Evolutionary conservation across 2,329 filamentous ascomycete genomes (phyloP).

Genomic region (Aspergillus nomiae): DNA sequence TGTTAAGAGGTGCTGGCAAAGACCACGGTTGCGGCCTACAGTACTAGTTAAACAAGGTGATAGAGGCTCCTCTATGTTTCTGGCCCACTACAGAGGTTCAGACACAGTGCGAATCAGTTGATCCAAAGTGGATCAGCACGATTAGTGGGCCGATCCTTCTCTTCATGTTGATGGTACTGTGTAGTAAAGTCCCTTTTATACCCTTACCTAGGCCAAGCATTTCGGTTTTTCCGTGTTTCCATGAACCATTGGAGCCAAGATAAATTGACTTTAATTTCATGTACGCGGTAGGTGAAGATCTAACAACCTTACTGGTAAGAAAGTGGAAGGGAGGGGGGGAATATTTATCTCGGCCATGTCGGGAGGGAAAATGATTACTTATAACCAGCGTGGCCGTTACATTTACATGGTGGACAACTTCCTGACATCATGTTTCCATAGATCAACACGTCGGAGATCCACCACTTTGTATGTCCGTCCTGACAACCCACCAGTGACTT

Average conservation of each 20-base stretch:
- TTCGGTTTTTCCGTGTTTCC: conserved; percentile 15
- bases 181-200: background rate
- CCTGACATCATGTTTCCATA: conserved; percentile 14
- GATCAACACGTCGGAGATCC: conserved; percentile 12
- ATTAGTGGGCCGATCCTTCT: background rate
- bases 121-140: background rate
- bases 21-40: background rate
- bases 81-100: background rate
- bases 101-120: background rate
- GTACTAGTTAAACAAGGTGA: background rate
- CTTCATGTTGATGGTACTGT: background rate
- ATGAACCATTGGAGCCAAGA: conserved; percentile 11
- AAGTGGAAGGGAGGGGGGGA: background rate
- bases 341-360: background rate
- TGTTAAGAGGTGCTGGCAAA: background rate
- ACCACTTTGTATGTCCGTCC: conserved; percentile 2
- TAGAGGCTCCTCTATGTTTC: background rate
- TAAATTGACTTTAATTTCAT: background rate
- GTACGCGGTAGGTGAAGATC: background rate
- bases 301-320: background rate
- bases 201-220: conserved; percentile 26
- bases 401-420: conserved; percentile 5
- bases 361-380: background rate
- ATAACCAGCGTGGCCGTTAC: background rate
- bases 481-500: conserved; percentile 11